A percentile compares a stretch with the other conserved stretches of the same genome.
Conservation (phyloP, 1,139 yeast genomes). For the Saccharomyces hybrid region DNA sequence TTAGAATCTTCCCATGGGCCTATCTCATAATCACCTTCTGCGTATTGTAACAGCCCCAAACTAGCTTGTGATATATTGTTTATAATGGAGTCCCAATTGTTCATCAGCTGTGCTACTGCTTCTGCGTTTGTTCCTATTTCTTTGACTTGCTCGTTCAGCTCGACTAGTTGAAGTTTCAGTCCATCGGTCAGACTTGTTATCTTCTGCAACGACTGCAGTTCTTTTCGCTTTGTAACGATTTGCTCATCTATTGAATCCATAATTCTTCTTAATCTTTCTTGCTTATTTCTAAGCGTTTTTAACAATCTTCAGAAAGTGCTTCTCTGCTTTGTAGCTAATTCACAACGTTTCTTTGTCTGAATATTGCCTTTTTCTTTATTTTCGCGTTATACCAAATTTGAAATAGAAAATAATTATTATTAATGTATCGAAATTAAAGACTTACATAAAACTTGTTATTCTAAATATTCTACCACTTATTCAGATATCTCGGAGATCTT, state of each 20-base stretch:
- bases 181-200: conserved; percentile 25
- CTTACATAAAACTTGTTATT: neutral
- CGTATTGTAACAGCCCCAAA: conserved; percentile 27
- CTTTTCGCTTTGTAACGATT: conserved; percentile 19
- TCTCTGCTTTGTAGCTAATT: too few species aligned
- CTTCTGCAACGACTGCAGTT: conserved; percentile 23
- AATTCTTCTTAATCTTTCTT: too few species aligned
- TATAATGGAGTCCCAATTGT: conserved; percentile 29
- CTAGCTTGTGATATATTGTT: conserved; percentile 30
- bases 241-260: conserved; percentile 11
- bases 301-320: neutral
- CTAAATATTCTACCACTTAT: conserved; percentile 5
- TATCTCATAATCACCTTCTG: conserved; percentile 29
- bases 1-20: conserved; percentile 21
- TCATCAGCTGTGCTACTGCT: conserved; percentile 23
- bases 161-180: conserved; percentile 24
- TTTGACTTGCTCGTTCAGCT: conserved; percentile 21
- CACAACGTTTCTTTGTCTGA: too few species aligned
- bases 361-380: neutral
- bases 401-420: neutral
- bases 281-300: neutral
- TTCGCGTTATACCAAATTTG: neutral
- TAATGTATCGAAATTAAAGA: neutral
- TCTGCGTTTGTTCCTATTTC: conserved; percentile 26
- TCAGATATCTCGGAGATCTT: conserved; percentile 35